A percentile compares a stretch with the other conserved stretches of the same genome.
phyloP scores from a whole-genome alignment of 2,329 filamentous ascomycete species.

The Cryphonectria radicalis region DNA sequence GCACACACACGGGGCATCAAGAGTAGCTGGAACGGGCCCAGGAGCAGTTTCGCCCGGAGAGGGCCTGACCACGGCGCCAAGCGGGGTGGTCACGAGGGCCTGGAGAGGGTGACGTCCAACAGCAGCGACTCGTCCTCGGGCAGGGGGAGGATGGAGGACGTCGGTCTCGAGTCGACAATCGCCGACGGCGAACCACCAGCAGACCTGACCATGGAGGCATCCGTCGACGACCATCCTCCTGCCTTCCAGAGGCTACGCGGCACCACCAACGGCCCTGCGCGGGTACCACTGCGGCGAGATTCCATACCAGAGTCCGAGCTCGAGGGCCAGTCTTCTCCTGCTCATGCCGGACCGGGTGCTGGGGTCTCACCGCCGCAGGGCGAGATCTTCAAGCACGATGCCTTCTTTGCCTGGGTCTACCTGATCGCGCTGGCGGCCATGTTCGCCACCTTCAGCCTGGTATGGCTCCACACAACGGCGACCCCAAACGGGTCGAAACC shows the following conservation, averaged over 20 bases:
- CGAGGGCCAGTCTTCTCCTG: slow-evolving; percentile 36
- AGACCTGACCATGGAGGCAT: slow-evolving; percentile 60
- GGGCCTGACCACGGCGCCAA: slow-evolving; percentile 33
- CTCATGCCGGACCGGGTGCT: slow-evolving; percentile 45
- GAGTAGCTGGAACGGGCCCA: slow-evolving; percentile 67
- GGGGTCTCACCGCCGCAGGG: slow-evolving; percentile 51
- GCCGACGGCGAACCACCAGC: slow-evolving; percentile 63
- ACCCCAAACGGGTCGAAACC: slow-evolving; percentile 69
- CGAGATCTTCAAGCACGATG: slow-evolving; percentile 80
- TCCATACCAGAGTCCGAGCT: slow-evolving; percentile 53
- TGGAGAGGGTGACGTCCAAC: slow-evolving; percentile 44
- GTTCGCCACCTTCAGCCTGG: slow-evolving; percentile 85
- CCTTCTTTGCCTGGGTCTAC: slow-evolving; percentile 91
- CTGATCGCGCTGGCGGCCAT: slow-evolving; percentile 82
- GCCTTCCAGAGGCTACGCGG: slow-evolving; percentile 65
- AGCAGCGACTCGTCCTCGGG: slow-evolving; percentile 36
- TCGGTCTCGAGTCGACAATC: slow-evolving; percentile 75
- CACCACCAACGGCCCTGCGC: slow-evolving; percentile 42
- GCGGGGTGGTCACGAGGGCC: slow-evolving; percentile 44
- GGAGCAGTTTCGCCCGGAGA: slow-evolving; percentile 43
- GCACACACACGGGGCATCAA: slow-evolving; percentile 58
- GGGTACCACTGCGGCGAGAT: slow-evolving; percentile 46
- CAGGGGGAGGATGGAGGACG: slow-evolving; percentile 79
- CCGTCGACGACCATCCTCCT: slow-evolving; percentile 58
- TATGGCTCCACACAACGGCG: slow-evolving; percentile 85